Percentiles rank a stretch among this genome's conserved stretches.
phyloP scores from a whole-genome alignment of 1,284 basidiomycete species.

The Xerocomus nothofagi region DNA sequence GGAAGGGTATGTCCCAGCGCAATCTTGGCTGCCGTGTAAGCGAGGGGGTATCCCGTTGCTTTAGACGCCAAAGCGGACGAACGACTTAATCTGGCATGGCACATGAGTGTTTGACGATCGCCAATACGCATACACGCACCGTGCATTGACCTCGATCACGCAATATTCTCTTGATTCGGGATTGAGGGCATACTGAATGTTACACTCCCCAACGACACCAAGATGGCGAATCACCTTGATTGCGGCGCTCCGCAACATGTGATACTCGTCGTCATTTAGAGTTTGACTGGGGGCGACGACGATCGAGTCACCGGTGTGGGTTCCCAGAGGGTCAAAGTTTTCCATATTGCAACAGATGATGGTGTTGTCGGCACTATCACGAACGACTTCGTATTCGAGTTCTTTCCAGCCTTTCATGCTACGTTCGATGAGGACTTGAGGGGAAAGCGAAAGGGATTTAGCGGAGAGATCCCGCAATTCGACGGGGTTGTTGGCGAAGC shows the following conservation, averaged over 20 bases:
- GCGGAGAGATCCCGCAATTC: slow-evolving; percentile 95
- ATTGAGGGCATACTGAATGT: slow-evolving; percentile 98
- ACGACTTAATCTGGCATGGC: slow-evolving; percentile 48
- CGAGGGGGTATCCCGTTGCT: slow-evolving; percentile 98
- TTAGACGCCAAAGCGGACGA: slow-evolving; percentile 94
- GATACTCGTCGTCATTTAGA: slow-evolving; percentile 95
- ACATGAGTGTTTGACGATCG: slow-evolving; percentile 2
- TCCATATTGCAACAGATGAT: slow-evolving; percentile 98
- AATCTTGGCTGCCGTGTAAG: slow-evolving; percentile 99
- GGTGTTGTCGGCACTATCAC: slow-evolving; percentile 94
- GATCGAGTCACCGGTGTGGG: slow-evolving; percentile 99
- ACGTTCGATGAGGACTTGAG: slow-evolving; percentile 97
- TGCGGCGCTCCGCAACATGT: slow-evolving; percentile 97
- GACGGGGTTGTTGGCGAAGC: slow-evolving; percentile 94
- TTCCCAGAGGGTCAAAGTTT: slow-evolving; percentile 99
- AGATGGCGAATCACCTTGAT: slow-evolving; percentile 98
- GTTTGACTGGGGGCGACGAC: slow-evolving; percentile 99
- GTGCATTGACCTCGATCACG: slow-evolving; percentile 97
- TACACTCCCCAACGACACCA: slow-evolving; percentile 97
- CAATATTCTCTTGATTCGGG: slow-evolving; percentile 93
- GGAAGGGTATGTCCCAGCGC: slow-evolving; percentile 98
- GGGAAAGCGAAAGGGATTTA: slow-evolving; percentile 87
- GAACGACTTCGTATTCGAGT: slow-evolving; percentile 98
- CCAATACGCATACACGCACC: slow-evolving; percentile 45
- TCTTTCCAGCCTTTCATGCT: slow-evolving; percentile 99